Evolutionary conservation across 208 protist genomes (phyloP).

Genomic region (Leishmania arabica): DNA sequence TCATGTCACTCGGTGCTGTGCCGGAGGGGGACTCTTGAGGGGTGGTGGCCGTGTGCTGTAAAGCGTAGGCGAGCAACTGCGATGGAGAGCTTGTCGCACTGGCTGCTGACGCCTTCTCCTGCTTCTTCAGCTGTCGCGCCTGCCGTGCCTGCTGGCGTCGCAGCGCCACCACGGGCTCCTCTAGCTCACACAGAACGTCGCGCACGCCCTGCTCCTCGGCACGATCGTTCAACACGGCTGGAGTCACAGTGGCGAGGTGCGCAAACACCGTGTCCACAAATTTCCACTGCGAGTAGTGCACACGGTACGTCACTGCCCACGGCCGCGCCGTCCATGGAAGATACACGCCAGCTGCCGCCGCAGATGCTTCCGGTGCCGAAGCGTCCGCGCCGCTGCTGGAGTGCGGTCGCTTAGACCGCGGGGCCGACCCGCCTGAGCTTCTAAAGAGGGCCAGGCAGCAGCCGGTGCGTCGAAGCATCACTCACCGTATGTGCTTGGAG

Average conservation of each 20-base stretch:
- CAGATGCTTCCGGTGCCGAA: neutral
- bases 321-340: slow-evolving; percentile 75
- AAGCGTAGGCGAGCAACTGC: neutral
- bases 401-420: neutral
- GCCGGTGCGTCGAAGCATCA: slow-evolving; percentile 17
- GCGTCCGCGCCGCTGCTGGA: neutral
- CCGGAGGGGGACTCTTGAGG: neutral
- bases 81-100: neutral
- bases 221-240: slow-evolving; percentile 38
- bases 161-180: slow-evolving; percentile 47
- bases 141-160: slow-evolving; percentile 18
- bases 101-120: neutral
- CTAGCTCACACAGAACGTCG: slow-evolving; percentile 55
- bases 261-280: slow-evolving; percentile 58
- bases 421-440: slow-evolving; percentile 3
- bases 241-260: slow-evolving; percentile 40
- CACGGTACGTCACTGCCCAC: slow-evolving; percentile 48
- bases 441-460: neutral
- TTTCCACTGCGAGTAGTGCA: slow-evolving; percentile 50
- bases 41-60: neutral
- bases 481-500: neutral
- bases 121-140: slow-evolving; percentile 5
- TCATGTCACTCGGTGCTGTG: neutral
- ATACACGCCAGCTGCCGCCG: slow-evolving; percentile 22
- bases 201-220: slow-evolving; percentile 43